Base-by-base conservation (phyloP, 2,329 filamentous ascomycete species). In the Knufia fluminis region DNA sequence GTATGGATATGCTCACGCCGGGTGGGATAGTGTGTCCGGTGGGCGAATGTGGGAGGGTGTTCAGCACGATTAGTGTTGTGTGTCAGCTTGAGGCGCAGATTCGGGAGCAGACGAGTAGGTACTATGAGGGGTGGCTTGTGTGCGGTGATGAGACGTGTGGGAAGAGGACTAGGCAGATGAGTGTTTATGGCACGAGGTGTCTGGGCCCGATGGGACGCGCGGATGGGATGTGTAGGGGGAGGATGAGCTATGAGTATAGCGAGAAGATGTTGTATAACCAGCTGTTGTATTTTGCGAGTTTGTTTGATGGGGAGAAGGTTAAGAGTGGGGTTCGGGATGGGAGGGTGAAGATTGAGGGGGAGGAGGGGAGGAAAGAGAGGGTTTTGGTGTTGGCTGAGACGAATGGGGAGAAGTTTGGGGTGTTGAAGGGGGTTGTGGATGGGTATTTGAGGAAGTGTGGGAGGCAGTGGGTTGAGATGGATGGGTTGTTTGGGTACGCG, bases 181-280 rank as follows among this genome's bases (percentile, higher is more conserved):
- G 82, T 60, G 92, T 98, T 33, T 95, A 94, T 65, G 92, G 92
- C 40, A 82, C 85, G 53, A 81, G 89, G 44, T 98, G 92, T 64
- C 74, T 97, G 4, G 92, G 92, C 0, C 87, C 91, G 14, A 83
- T 83, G 58, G 89, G 90, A 1, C 81, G 92, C 2, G 91, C 85
- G 0, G 78, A 82, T 49, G 90, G 88, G 49, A 24, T 33, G 23
- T 98, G 92, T 65, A 71, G 82, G 3, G 92, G 92, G 17, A 80
- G 80, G 44, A 97, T 98, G 90, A 73, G 78, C 19, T 96, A 90
- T 64, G 89, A 94, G 69, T 84, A 86, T 62, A 76, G 78, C 1
- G 92, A 97, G 70, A 91, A 92, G 69, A 83, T 85, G 61, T 77
- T 97, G 52, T 97, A 96, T 71, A 97, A 94, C 66, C 92, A 98